Evolutionary conservation across 1,139 yeast species (phyloP).

Genomic region (Geotrichum candidum): DNA sequence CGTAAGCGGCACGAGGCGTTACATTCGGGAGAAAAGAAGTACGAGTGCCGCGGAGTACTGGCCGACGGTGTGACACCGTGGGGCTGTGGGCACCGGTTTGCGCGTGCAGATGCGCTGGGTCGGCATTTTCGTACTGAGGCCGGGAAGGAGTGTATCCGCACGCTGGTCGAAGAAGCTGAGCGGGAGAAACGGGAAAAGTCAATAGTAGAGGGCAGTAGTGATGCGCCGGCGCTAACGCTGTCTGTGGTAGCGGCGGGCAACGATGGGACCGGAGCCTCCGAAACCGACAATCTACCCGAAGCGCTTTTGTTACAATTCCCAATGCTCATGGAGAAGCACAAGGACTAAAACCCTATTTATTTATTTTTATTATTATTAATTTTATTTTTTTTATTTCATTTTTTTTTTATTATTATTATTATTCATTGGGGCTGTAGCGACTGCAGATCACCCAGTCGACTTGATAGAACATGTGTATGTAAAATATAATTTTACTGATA

Average conservation of each 20-base stretch:
- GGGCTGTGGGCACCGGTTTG: conserved; percentile 93
- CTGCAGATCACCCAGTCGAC: too few species aligned
- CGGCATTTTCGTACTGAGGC: conserved; percentile 93
- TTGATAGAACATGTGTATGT: too few species aligned
- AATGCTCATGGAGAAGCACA: background rate
- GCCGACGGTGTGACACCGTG: conserved; percentile 57
- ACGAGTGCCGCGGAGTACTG: conserved; percentile 71
- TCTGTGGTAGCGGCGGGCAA: conserved; percentile 24
- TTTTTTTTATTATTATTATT: background rate
- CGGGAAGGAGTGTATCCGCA: conserved; percentile 76
- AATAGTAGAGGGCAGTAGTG: conserved; percentile 21
- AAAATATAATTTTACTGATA: too few species aligned
- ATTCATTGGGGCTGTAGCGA: too few species aligned
- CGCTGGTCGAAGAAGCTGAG: conserved; percentile 64
- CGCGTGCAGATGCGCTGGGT: conserved; percentile 90
- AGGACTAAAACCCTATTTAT: background rate
- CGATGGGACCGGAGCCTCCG: background rate
- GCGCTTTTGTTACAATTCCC: conserved; percentile 4
- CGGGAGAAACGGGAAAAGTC: conserved; percentile 24
- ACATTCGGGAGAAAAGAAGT: conserved; percentile 86
- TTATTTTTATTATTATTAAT: background rate
- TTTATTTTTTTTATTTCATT: background rate
- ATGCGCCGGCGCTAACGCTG: conserved; percentile 22
- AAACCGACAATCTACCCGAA: background rate
- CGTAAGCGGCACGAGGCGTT: conserved; percentile 88